Conservation (phyloP, 345 rosid species). For the Euphorbia tirucalli region DNA sequence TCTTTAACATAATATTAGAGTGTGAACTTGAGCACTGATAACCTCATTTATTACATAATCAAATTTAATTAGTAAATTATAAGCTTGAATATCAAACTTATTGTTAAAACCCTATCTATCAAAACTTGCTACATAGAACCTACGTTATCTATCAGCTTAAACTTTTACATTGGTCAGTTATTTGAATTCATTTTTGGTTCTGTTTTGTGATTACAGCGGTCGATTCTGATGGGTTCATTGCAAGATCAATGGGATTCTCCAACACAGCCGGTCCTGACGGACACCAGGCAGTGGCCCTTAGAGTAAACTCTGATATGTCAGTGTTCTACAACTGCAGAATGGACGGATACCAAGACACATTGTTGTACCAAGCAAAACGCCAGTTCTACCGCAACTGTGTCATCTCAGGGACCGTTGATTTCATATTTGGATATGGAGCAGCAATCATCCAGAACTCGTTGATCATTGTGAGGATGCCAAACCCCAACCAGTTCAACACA, state of each 20-base stretch:
- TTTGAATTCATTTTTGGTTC: no score
- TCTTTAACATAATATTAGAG: no score
- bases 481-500: conserved; percentile 44
- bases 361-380: conserved; percentile 19
- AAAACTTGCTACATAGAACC: no score
- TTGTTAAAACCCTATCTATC: no score
- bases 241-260: conserved; percentile 20
- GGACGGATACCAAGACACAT: conserved; percentile 27
- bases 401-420: conserved; percentile 28
- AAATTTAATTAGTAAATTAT: no score
- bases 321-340: conserved; percentile 26
- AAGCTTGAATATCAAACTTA: no score
- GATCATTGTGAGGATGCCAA: conserved; percentile 29
- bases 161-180: no score
- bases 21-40: no score
- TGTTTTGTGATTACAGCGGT: conserved; percentile 13
- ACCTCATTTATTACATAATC: no score
- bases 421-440: conserved; percentile 30
- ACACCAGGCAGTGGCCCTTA: conserved; percentile 28
- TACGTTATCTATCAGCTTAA: no score
- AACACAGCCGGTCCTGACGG: conserved; percentile 36
- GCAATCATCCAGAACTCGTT: conserved; percentile 27
- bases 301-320: conserved; percentile 23
- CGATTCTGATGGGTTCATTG: conserved; percentile 24
- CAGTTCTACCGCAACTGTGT: conserved; percentile 34